phyloP scores from a whole-genome alignment of 192 early-diverging fungal genomes.

The Cetraspora pellucida region DNA sequence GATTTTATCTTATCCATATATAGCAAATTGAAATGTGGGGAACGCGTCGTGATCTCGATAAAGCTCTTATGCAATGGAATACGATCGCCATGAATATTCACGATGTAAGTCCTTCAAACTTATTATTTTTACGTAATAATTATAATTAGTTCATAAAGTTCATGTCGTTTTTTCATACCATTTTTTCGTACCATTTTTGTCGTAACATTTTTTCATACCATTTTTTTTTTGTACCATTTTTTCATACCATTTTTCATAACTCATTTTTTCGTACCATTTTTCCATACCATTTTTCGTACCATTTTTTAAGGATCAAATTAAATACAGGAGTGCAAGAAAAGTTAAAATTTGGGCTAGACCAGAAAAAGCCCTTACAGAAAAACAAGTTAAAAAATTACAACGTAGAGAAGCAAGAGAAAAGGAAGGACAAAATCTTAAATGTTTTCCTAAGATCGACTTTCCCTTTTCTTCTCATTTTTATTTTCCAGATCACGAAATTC shows the following conservation, averaged over 20 bases:
- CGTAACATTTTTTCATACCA: no score
- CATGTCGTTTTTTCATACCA: no score
- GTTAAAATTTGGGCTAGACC: slow-evolving; percentile 46
- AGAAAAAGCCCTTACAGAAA: slow-evolving; percentile 40
- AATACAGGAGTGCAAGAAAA: slow-evolving; percentile 9
- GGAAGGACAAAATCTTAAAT: slow-evolving; percentile 36
- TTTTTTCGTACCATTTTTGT: no score
- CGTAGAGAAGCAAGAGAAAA: slow-evolving; percentile 23
- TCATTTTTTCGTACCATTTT: no score
- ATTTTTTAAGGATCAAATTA: slow-evolving; percentile 2
- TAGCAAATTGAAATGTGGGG: slow-evolving; percentile 52
- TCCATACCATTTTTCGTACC: no score
- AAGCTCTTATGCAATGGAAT: slow-evolving; percentile 36
- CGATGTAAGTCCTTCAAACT: neutral
- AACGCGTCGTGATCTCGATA: slow-evolving; percentile 10
- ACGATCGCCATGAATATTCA: slow-evolving; percentile 22
- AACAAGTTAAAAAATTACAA: slow-evolving; percentile 33
- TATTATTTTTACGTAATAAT: no score
- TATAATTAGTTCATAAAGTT: no score
- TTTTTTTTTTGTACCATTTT: neutral
- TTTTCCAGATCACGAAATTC: slow-evolving; percentile 35
- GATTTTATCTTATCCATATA: neutral
- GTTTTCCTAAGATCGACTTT: slow-evolving; percentile 20
- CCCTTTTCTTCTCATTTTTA: slow-evolving; percentile 36
- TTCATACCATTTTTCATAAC: slow-evolving; percentile 2